Evolutionary conservation across 352 stramenopile genomes (phyloP).

Genomic region (Globisporangium nunn): DNA sequence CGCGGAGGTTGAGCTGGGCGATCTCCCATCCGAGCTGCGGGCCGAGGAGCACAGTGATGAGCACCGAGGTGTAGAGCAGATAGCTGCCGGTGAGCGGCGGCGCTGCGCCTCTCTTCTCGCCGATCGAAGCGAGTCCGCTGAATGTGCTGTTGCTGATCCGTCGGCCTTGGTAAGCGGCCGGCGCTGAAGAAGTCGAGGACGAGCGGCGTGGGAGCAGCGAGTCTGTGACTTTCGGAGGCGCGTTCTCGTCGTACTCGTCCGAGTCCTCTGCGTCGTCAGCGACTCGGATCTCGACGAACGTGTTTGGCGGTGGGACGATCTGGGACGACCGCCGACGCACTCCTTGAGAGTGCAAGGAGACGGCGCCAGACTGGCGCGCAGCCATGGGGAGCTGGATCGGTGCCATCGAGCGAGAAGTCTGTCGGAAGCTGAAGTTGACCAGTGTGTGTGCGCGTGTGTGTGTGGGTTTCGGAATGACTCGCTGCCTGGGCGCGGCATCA

Average conservation of each 20-base stretch:
- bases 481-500: no score
- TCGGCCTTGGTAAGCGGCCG: slow-evolving; percentile 3
- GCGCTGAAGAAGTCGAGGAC: slow-evolving; percentile 1
- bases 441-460: no score
- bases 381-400: neutral
- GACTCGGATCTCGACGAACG: slow-evolving; percentile 8
- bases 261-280: slow-evolving; percentile 1
- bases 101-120: slow-evolving; percentile 1
- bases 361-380: neutral
- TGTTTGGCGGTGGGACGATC: slow-evolving; percentile 3
- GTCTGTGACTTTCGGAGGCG: slow-evolving; percentile 7
- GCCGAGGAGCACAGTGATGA: slow-evolving; percentile 38
- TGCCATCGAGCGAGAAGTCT: neutral
- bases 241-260: slow-evolving; percentile 1
- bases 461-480: no score
- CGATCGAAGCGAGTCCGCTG: slow-evolving; percentile 5
- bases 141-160: neutral
- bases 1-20: slow-evolving; percentile 45
- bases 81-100: neutral
- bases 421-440: no score
- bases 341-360: slow-evolving; percentile 9
- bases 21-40: slow-evolving; percentile 47
- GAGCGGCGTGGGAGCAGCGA: slow-evolving; percentile 4
- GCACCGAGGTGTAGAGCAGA: slow-evolving; percentile 4
- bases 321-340: slow-evolving; percentile 10